Percentiles rank a stretch among this genome's conserved stretches.
Evolutionary conservation across 148 eudicot species (phyloP).

Genomic region (Nyssa sinensis): DNA sequence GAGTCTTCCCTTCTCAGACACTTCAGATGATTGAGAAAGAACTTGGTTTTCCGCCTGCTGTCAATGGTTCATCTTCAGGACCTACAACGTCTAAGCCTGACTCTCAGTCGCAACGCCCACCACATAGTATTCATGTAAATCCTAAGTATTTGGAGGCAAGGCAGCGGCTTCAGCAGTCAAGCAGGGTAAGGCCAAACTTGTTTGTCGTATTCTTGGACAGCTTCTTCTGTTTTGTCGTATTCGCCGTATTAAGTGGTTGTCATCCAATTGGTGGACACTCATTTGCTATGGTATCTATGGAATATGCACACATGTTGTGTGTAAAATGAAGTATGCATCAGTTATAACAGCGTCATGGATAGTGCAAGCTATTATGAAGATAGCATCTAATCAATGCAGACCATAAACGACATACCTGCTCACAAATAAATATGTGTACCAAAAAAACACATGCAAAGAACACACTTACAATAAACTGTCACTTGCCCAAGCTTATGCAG

Average conservation of each 20-base stretch:
- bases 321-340: background rate
- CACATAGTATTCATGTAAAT: conserved; percentile 90
- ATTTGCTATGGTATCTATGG: too few relatives aligned
- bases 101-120: conserved; percentile 66
- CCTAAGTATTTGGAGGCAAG: conserved; percentile 96
- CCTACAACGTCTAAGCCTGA: conserved; percentile 54
- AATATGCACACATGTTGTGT: too few relatives aligned
- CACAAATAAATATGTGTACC: background rate
- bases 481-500: background rate
- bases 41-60: conserved; percentile 62
- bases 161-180: conserved; percentile 81
- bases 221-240: too few relatives aligned
- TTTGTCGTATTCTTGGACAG: too few relatives aligned
- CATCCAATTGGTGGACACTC: too few relatives aligned
- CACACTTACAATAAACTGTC: background rate
- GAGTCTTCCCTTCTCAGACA: conserved; percentile 84
- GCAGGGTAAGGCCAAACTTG: conserved; percentile 53
- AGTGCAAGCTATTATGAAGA: background rate
- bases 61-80: conserved; percentile 71
- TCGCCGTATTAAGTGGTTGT: background rate
- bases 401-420: background rate
- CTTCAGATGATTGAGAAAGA: conserved; percentile 93
- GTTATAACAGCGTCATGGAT: background rate
- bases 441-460: background rate
- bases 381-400: background rate